Percentiles rank a stretch among this genome's conserved stretches.
phyloP scores from a whole-genome alignment of 2,329 filamentous ascomycete genomes.

The Torrubiella hemipterigena region DNA sequence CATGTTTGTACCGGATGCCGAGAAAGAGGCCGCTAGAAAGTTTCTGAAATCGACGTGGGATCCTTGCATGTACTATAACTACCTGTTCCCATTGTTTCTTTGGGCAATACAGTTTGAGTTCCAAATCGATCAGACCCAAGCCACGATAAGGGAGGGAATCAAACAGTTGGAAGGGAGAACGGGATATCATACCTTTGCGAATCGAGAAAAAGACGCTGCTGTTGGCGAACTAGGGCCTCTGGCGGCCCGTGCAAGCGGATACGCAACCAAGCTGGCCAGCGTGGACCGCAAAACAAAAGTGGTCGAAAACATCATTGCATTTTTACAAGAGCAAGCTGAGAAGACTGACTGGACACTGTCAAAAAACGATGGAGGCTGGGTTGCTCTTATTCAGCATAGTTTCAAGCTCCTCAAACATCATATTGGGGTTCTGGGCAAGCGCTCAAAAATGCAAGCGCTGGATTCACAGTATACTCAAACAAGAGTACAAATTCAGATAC shows the following conservation, averaged over 20 bases:
- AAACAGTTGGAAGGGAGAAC: slow-evolving; percentile 22
- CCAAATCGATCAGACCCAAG: slow-evolving; percentile 20
- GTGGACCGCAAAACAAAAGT: slow-evolving; percentile 22
- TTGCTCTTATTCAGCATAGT: slow-evolving; percentile 2
- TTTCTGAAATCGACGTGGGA: slow-evolving; percentile 16
- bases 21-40: slow-evolving; percentile 13
- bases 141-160: slow-evolving; percentile 18
- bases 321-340: slow-evolving; percentile 12
- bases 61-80: slow-evolving; percentile 12
- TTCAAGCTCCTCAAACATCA: slow-evolving; percentile 14
- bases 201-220: slow-evolving; percentile 15
- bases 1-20: slow-evolving; percentile 15
- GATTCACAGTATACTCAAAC: slow-evolving; percentile 23
- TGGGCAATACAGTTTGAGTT: slow-evolving; percentile 19
- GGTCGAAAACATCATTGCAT: slow-evolving; percentile 19
- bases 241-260: slow-evolving; percentile 21
- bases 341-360: not conserved
- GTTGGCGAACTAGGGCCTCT: slow-evolving; percentile 17
- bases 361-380: not conserved
- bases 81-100: slow-evolving; percentile 23
- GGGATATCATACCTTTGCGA: slow-evolving; percentile 20
- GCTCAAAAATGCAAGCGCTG: slow-evolving; percentile 21
- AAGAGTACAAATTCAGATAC: slow-evolving; percentile 25
- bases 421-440: slow-evolving; percentile 16
- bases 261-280: slow-evolving; percentile 23